Percentiles rank a stretch among this genome's conserved stretches.
phyloP scores from a whole-genome alignment of 441 rosid genomes.

The Arabidopsis hybrid region DNA sequence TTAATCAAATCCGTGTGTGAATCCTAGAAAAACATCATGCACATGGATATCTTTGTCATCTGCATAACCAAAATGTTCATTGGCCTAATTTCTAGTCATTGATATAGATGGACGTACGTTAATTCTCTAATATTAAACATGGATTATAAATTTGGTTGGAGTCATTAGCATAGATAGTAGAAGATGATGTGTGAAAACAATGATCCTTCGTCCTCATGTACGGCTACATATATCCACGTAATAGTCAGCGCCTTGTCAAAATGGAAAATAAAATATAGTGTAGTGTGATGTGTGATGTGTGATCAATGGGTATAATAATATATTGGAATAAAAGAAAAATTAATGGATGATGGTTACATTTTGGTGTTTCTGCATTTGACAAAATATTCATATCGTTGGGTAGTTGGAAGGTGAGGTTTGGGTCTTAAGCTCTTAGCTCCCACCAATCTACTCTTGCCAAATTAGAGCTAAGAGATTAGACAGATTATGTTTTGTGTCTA shows the following conservation, averaged over 20 bases:
- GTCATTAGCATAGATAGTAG: conserved; percentile 24
- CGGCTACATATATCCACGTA: conserved; percentile 27
- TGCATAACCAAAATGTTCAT: neutral
- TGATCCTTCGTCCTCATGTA: conserved; percentile 28
- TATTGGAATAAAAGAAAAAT: neutral
- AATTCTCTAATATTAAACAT: neutral
- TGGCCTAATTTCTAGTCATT: neutral
- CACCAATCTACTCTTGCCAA: conserved; percentile 29
- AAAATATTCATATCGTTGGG: conserved; percentile 15
- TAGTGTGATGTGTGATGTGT: conserved; percentile 21
- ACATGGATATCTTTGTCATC: neutral
- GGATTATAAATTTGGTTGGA: conserved; percentile 24
- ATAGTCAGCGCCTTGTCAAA: conserved; percentile 35
- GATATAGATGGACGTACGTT: neutral
- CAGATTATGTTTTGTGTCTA: conserved; percentile 2
- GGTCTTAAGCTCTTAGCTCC: neutral
- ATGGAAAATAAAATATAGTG: conserved; percentile 5
- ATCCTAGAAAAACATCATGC: neutral
- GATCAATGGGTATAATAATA: neutral
- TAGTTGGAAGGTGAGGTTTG: conserved; percentile 2
- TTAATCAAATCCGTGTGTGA: too few relatives aligned
- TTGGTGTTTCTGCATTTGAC: conserved; percentile 18
- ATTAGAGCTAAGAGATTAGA: conserved; percentile 21
- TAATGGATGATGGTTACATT: neutral
- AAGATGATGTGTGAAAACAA: conserved; percentile 37